A percentile compares a stretch with the other conserved stretches of the same genome.
Conservation (phyloP, 495 filamentous ascomycete species). For the Penicillium riverlandense region DNA sequence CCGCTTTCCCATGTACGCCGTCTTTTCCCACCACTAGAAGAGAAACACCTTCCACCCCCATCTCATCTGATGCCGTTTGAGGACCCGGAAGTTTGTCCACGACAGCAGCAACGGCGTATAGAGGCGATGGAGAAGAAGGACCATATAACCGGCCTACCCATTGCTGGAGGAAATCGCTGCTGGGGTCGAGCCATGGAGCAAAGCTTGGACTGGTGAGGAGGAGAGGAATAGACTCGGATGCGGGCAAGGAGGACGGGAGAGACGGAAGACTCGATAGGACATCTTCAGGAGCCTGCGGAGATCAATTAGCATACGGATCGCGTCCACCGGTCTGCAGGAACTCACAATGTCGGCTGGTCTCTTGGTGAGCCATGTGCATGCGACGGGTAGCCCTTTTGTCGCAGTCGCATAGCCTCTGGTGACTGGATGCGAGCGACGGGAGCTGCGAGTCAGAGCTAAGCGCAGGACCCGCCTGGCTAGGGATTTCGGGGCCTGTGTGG, state of each 20-base stretch:
- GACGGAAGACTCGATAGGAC: slow-evolving; percentile 24
- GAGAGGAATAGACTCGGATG: slow-evolving; percentile 16
- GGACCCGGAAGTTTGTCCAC: slow-evolving; percentile 29
- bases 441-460: slow-evolving; percentile 6
- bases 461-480: slow-evolving; percentile 5
- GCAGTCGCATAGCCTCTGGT: slow-evolving; percentile 17
- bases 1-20: slow-evolving; percentile 25
- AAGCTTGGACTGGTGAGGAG: slow-evolving; percentile 35
- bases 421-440: slow-evolving; percentile 6
- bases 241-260: slow-evolving; percentile 2
- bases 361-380: slow-evolving; percentile 34
- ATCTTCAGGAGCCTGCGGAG: slow-evolving; percentile 23
- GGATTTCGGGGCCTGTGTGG: too few species aligned
- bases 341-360: slow-evolving; percentile 30
- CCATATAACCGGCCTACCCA: slow-evolving; percentile 21
- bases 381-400: slow-evolving; percentile 11
- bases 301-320: slow-evolving; percentile 4
- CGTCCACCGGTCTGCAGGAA: background rate
- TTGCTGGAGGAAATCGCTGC: slow-evolving; percentile 22
- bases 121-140: background rate
- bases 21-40: slow-evolving; percentile 19
- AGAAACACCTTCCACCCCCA: slow-evolving; percentile 28
- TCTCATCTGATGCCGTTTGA: background rate
- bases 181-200: slow-evolving; percentile 30
- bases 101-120: slow-evolving; percentile 28